Evolutionary conservation across 1,139 yeast species (phyloP).

Genomic region (Candida sanyaensis): DNA sequence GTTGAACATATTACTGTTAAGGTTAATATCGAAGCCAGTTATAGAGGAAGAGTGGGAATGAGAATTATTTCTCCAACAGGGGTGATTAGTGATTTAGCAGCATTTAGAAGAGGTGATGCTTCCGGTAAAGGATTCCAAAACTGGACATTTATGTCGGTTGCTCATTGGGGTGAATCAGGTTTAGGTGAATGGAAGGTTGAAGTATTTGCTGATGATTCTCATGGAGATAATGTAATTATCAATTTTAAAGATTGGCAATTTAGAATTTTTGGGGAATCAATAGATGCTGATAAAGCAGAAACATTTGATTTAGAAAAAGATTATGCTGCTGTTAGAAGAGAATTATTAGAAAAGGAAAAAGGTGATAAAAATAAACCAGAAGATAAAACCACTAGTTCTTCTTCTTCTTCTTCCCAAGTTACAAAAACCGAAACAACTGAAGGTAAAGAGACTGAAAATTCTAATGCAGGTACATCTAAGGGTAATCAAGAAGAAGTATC

Average conservation of each 20-base stretch:
- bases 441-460: background rate
- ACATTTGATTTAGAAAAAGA: constrained; percentile 41
- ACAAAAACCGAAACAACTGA: constrained; percentile 3
- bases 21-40: constrained; percentile 64
- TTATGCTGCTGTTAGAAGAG: constrained; percentile 43
- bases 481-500: background rate
- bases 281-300: constrained; percentile 62
- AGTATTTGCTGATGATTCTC: constrained; percentile 40
- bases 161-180: constrained; percentile 94
- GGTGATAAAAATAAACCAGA: constrained; percentile 2
- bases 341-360: constrained; percentile 18
- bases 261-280: constrained; percentile 78
- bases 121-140: constrained; percentile 61
- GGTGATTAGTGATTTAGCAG: constrained; percentile 71
- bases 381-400: constrained; percentile 2
- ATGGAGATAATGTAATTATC: constrained; percentile 35
- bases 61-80: constrained; percentile 77
- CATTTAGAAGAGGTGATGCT: constrained; percentile 62
- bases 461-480: constrained; percentile 4
- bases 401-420: background rate
- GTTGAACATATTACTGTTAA: constrained; percentile 87
- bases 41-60: constrained; percentile 72
- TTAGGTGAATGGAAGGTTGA: constrained; percentile 80
- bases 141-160: constrained; percentile 98
- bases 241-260: constrained; percentile 71